Evolutionary conservation across 2,329 filamentous ascomycete genomes (phyloP), one percentile per base, ranked within the genome.

Genomic region (Calonectria crousiana): DNA sequence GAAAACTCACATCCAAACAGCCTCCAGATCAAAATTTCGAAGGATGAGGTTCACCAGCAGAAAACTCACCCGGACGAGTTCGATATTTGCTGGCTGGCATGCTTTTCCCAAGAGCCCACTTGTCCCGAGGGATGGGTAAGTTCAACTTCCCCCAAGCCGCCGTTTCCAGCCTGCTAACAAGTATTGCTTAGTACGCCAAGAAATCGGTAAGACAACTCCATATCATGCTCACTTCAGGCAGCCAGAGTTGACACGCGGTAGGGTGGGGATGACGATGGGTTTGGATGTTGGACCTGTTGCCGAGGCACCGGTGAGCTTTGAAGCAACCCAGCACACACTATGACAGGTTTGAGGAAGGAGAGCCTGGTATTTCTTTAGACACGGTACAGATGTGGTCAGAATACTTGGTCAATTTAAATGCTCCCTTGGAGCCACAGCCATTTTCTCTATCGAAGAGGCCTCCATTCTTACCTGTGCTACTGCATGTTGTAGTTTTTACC

Each of bases 51-150:
- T 6, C 34, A 11, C 10, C 13, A 23, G 9, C 8, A 47, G 16
- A 4, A 44, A 30, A 2, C 1, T 6, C n/a, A n/a, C 13, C 34
- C 14, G 4, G 34, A 9, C 16, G 14, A 53, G 3, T 38, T 32
- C n/a, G 65, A 67, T 23, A 44, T 67, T 38, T 67, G 65, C 16
- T 67, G 65, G 65, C n/a, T 67, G 16, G 49, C 13, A 26, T 67
- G 65, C 49, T 67, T 41, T 34, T 9, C 2, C 14, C 10, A 56
- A 14, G 3, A 67, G 34, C 65, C 65, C 2, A 6, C 38, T 0
- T 67, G 65, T 32, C 65, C 65, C n/a, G 49, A 53, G 8, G 23
- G 16, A 16, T 67, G 65, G 65, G 65, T 67, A 44, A 28, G 65
- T 38, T 20, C 6, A 30, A 38, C 10, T 10, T 34, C 9, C 30